Evolutionary conservation across 345 rosid species (phyloP).

Genomic region (Microcos paniculata): DNA sequence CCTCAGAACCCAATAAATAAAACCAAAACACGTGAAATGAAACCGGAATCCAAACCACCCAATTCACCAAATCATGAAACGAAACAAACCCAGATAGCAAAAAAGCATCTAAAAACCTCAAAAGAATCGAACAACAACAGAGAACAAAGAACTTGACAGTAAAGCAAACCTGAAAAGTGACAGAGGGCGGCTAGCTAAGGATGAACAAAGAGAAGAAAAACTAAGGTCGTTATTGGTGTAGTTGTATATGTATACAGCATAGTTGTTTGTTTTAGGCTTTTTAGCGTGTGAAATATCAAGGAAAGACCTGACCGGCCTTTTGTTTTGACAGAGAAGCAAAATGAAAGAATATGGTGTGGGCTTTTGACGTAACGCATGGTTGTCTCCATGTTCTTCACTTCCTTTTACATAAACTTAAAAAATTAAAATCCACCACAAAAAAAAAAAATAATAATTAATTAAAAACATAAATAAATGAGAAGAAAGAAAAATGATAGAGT

Average conservation of each 20-base stretch:
- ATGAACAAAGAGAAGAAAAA: neutral
- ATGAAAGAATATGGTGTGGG: neutral
- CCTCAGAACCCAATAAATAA: conserved; percentile 1
- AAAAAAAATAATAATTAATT: no score
- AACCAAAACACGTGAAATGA: neutral
- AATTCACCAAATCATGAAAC: conserved; percentile 24
- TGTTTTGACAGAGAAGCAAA: neutral
- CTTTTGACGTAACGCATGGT: conserved; percentile 14
- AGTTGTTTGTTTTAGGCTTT: neutral
- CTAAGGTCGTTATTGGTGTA: neutral
- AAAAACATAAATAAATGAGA: neutral
- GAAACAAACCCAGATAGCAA: conserved; percentile 19
- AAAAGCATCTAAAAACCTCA: conserved; percentile 10
- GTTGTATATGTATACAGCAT: neutral
- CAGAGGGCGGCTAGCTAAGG: neutral
- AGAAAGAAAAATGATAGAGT: neutral
- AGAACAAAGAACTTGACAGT: neutral
- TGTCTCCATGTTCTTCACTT: conserved; percentile 9
- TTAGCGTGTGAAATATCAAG: conserved; percentile 14
- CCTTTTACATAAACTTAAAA: no score
- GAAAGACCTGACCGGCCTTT: conserved; percentile 8
- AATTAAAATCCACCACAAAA: no score
- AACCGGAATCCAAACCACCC: conserved; percentile 11
- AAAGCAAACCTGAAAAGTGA: neutral
- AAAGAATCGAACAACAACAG: conserved; percentile 4